These are phyloP conservation scores for Hyphodiscus hymeniophilus DNA, from an alignment of 495 filamentous ascomycete species.

Conservation along the genomic window DNA sequence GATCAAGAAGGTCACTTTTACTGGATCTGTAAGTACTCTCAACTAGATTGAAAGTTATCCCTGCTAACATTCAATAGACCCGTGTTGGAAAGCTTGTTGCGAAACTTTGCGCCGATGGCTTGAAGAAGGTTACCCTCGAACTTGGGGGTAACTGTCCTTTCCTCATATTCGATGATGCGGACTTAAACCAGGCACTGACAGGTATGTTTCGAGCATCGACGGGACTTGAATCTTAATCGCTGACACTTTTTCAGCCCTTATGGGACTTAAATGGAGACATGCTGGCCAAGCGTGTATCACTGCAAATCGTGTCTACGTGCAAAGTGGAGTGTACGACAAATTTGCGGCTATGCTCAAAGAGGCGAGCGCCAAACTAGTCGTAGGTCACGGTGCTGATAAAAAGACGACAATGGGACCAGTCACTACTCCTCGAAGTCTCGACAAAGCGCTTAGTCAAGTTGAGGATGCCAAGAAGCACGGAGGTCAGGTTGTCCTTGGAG, in stretches of 20 bases:
- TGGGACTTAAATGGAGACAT: slow-evolving; percentile 54
- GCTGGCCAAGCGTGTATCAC: slow-evolving; percentile 68
- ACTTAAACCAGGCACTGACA: slow-evolving; percentile 52
- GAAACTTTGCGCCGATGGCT: slow-evolving; percentile 39
- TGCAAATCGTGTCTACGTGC: slow-evolving; percentile 65
- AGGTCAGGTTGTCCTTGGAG: slow-evolving; percentile 50
- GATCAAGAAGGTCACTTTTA: slow-evolving; percentile 69
- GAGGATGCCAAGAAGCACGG: slow-evolving; percentile 55
- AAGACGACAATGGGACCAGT: slow-evolving; percentile 60
- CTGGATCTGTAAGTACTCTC: slow-evolving; percentile 39
- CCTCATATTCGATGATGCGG: slow-evolving; percentile 66
- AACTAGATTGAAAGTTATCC: background rate
- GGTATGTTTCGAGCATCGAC: slow-evolving; percentile 24
- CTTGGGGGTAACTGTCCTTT: slow-evolving; percentile 71
- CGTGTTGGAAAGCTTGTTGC: slow-evolving; percentile 56
- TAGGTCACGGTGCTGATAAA: slow-evolving; percentile 54
- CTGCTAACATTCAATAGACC: slow-evolving; percentile 26
- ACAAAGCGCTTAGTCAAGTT: slow-evolving; percentile 54
- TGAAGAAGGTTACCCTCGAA: slow-evolving; percentile 68
- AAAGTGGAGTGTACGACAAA: slow-evolving; percentile 44
- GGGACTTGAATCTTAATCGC: background rate
- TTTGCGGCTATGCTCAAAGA: slow-evolving; percentile 48
- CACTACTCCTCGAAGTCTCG: slow-evolving; percentile 54
- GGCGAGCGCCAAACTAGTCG: slow-evolving; percentile 44
- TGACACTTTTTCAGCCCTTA: slow-evolving; percentile 31